Evolutionary conservation across 352 stramenopile genomes (phyloP), one percentile per base, ranked within the genome.

Genomic region (Globisporangium acanthophoron): DNA sequence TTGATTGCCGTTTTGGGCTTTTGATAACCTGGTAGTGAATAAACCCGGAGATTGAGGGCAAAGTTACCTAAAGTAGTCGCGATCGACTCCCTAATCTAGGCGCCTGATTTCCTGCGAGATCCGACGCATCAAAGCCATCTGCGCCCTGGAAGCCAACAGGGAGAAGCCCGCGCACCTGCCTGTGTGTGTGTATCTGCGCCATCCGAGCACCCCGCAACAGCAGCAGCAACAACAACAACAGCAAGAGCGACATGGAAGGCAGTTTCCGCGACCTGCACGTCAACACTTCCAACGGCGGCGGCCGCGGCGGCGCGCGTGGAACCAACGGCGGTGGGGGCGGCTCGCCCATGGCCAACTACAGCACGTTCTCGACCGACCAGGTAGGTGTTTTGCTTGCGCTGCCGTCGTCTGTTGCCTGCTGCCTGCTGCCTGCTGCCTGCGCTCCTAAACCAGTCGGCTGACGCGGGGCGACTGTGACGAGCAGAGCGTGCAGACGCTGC

Each of bases 301-400:
- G 18, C 41, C 13, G 47, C 29, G 13, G 11, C 24, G 50, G n/a
- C 16, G 50, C 50, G 6, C 33, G 43, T 9, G 43, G 5, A 9
- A 27, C 43, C 33, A 39, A 39, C n/a, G 43, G 43, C 43, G 18
- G 43, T 7, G 43, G 43, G 24, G 24, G 24, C 16, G 43, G 43
- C 18, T 47, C 52, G 33, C 64, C 51, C 41, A 56, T 77, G 45
- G 84, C 79, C 65, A 88, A 87, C 65, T 90, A 90, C 74, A 87
- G 73, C 67, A 90, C 80, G 13, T 90, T 90, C 54, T 59, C 63
- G 3, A 60, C 57, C 15, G 80, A 90, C 59, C 59, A 78, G 48
- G 80, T 88, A 54, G 41, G 73, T 71, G 33, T 43, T 27, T 3
- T n/a, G 20, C 29, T 27, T 39, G 35, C 33, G 12, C 27, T 21